A percentile compares a stretch with the other conserved stretches of the same genome.
phyloP scores from a whole-genome alignment of 345 rosid genomes.

The Viola odorata region DNA sequence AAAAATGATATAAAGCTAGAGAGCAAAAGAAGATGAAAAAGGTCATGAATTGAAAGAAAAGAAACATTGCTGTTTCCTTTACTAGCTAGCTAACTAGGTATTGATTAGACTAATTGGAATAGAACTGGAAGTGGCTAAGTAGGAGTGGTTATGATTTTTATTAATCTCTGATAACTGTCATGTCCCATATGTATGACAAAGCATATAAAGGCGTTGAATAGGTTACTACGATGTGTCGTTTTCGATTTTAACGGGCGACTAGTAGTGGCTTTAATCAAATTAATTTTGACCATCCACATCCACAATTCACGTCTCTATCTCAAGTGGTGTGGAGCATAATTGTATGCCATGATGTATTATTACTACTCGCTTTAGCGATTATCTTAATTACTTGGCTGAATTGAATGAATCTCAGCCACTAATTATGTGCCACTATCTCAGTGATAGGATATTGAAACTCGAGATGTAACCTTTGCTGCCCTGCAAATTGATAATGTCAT shows the following conservation, averaged over 20 bases:
- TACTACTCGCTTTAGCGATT: too few species aligned
- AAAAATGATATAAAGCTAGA: neutral
- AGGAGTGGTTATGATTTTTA: neutral
- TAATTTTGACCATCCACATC: neutral
- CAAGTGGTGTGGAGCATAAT: too few species aligned
- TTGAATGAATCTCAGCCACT: too few species aligned
- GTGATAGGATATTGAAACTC: too few species aligned
- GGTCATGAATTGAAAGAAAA: neutral
- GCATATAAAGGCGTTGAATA: neutral
- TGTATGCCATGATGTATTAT: too few species aligned
- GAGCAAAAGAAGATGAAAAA: neutral
- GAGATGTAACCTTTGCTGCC: too few species aligned
- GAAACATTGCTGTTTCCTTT: neutral
- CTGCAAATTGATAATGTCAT: too few species aligned
- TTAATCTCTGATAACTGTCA: conserved; percentile 22
- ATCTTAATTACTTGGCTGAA: too few species aligned
- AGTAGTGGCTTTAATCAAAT: neutral
- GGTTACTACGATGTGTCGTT: neutral
- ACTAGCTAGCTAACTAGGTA: neutral
- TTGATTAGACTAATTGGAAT: conserved; percentile 17
- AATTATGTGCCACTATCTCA: too few species aligned
- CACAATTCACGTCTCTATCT: neutral
- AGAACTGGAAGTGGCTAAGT: conserved; percentile 2
- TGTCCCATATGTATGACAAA: conserved; percentile 11
- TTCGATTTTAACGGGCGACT: neutral